These are phyloP conservation scores for Chaetomium cochliodes DNA, from an alignment of 495 filamentous ascomycete genomes.

Conservation along the genomic window DNA sequence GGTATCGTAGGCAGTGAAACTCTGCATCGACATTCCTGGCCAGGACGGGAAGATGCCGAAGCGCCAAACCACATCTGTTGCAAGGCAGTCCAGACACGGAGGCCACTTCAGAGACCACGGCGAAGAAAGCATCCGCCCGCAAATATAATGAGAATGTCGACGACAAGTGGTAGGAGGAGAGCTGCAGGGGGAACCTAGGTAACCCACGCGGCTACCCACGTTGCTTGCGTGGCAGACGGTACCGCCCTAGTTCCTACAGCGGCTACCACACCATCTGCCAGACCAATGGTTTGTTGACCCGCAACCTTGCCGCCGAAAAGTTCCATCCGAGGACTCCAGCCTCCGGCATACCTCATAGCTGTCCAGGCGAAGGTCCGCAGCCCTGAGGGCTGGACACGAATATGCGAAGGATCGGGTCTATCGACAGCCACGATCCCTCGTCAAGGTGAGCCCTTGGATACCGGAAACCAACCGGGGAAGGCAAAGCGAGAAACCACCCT, in stretches of 20 bases:
- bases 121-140: neutral
- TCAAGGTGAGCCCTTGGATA: neutral
- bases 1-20: neutral
- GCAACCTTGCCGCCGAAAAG: neutral
- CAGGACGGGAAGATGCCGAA: neutral
- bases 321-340: neutral
- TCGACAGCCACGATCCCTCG: slow-evolving; percentile 11
- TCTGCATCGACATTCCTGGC: neutral
- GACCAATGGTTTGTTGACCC: neutral
- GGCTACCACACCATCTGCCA: slow-evolving; percentile 7
- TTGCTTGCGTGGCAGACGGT: neutral
- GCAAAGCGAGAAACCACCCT: neutral
- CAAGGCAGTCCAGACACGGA: neutral
- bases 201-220: slow-evolving; percentile 19
- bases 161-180: neutral
- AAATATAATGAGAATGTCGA: neutral
- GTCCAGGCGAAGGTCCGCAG: neutral
- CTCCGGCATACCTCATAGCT: neutral
- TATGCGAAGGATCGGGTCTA: neutral
- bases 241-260: slow-evolving; percentile 13
- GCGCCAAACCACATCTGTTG: neutral
- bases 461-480: neutral
- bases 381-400: neutral
- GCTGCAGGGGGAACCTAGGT: neutral
- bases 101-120: neutral